Evolutionary conservation across 1,284 basidiomycete genomes (phyloP).

Genomic region (Melampsora americana): DNA sequence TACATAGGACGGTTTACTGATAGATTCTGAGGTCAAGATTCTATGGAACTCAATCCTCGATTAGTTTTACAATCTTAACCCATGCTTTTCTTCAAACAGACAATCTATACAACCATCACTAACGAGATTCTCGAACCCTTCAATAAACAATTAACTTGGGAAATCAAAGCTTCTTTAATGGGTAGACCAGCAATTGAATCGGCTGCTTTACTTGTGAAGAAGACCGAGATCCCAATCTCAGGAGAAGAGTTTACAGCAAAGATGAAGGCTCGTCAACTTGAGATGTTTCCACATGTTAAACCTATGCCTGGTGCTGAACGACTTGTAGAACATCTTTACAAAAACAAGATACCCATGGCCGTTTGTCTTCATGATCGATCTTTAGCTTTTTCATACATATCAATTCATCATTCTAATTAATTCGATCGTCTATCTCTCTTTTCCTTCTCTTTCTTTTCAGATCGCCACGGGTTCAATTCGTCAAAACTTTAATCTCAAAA

Average conservation of each 20-base stretch:
- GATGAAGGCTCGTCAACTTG: slow-evolving; percentile 28
- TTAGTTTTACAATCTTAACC: neutral
- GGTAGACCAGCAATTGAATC: slow-evolving; percentile 53
- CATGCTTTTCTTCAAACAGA: neutral
- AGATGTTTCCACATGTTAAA: slow-evolving; percentile 50
- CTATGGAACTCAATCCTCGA: neutral
- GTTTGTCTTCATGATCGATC: slow-evolving; percentile 8
- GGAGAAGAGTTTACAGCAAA: slow-evolving; percentile 8
- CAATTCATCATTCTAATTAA: neutral
- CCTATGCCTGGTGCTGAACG: slow-evolving; percentile 53
- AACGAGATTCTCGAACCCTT: slow-evolving; percentile 53
- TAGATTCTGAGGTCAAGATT: slow-evolving; percentile 51
- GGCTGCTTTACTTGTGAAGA: slow-evolving; percentile 44
- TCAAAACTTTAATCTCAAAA: slow-evolving; percentile 52
- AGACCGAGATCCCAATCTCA: slow-evolving; percentile 16
- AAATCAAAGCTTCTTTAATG: slow-evolving; percentile 54
- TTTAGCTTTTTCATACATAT: neutral
- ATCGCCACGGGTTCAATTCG: slow-evolving; percentile 53
- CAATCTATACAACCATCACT: slow-evolving; percentile 52
- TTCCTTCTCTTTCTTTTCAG: slow-evolving; percentile 17
- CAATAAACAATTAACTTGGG: slow-evolving; percentile 54
- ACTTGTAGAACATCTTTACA: slow-evolving; percentile 52
- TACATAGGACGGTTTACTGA: slow-evolving; percentile 53
- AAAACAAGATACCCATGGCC: slow-evolving; percentile 51
- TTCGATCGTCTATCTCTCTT: neutral